Evolutionary conservation across 2,329 filamentous ascomycete genomes (phyloP), one percentile per base, ranked within the genome.

Genomic region (Akanthomyces muscarius): DNA sequence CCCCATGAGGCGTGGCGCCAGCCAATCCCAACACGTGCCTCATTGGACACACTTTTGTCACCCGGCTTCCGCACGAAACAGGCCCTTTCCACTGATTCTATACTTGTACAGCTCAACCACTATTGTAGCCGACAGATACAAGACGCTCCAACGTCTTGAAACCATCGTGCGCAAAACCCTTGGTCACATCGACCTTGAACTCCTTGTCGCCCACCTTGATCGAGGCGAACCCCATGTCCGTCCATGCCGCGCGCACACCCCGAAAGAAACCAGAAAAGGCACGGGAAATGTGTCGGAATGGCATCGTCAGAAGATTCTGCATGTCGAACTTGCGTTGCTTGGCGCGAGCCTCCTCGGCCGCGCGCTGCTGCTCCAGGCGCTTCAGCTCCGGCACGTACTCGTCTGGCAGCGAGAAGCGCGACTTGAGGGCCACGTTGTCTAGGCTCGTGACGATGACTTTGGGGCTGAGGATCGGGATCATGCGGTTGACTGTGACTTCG

Each of bases 71-170:
- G 28, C 10, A 14, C 3, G 6, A 11, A 11, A 14, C 3, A 2
- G 38, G 38, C 38, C 14, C 30, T 38, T 25, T 33, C 30, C 11
- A 16, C 50, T 36, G 30, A 4, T 38, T 16, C n/a, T 13, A 5
- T 21, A 1, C 28, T 8, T 30, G 5, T 11, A 5, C 14, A 18
- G 3, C 42, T 33, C 25, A 21, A 14, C 13, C 25, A 14, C 50
- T 58, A n/a, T 55, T 42, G 21, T 63, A 63, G 61, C 65, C 70
- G 30, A 79, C 69, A 63, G 67, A 70, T 38, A 84, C 78, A 45
- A 89, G 69, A 66, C 81, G 78, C 73, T 88, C 86, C 60, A 89
- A 70, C 4, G 83, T 83, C 61, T 77, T 78, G 50, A 87, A 87
- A 4, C 81, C 77, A 47, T 88, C 86, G 55, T 87, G 76, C 25